Conservation (phyloP, 306 rosid genomes). For the Sindora glabra region DNA sequence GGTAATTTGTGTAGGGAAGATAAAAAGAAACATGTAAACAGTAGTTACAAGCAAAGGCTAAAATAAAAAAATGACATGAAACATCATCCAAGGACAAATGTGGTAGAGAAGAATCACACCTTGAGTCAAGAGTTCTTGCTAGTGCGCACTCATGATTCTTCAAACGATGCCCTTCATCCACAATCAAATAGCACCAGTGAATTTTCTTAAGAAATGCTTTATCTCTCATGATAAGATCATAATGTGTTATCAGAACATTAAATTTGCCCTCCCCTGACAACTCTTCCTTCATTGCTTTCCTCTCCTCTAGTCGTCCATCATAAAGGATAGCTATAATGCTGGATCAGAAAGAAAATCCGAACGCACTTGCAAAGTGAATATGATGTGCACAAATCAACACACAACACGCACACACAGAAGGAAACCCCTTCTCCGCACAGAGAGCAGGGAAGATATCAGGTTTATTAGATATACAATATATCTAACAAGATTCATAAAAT, state of each 20-base stretch:
- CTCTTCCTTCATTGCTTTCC: constrained; percentile 90
- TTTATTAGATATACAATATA: too few species aligned
- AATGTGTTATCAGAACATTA: constrained; percentile 89
- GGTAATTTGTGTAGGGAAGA: not conserved
- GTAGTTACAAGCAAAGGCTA: too few species aligned
- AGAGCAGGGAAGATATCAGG: constrained; percentile 5
- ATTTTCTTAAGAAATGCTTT: constrained; percentile 91
- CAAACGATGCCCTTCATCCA: constrained; percentile 98
- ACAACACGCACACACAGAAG: constrained; percentile 1
- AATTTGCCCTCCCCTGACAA: constrained; percentile 84
- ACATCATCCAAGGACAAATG: too few species aligned
- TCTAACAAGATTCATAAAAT: too few species aligned
- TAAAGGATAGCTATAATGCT: constrained; percentile 80
- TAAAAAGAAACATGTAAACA: too few species aligned
- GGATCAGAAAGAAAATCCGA: constrained; percentile 28
- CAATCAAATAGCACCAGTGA: constrained; percentile 85
- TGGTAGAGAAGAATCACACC: constrained; percentile 57
- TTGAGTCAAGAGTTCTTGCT: constrained; percentile 79
- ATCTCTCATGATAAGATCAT: constrained; percentile 98
- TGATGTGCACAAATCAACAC: not conserved
- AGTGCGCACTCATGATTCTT: constrained; percentile 97
- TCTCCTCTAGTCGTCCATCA: constrained; percentile 88
- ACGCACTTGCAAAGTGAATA: constrained; percentile 11
- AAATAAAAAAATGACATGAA: too few species aligned
- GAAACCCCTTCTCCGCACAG: constrained; percentile 7